Evolutionary conservation across 2,329 filamentous ascomycete species (phyloP), one percentile per base, ranked within the genome.

Genomic region (Elsinoe perseae): DNA sequence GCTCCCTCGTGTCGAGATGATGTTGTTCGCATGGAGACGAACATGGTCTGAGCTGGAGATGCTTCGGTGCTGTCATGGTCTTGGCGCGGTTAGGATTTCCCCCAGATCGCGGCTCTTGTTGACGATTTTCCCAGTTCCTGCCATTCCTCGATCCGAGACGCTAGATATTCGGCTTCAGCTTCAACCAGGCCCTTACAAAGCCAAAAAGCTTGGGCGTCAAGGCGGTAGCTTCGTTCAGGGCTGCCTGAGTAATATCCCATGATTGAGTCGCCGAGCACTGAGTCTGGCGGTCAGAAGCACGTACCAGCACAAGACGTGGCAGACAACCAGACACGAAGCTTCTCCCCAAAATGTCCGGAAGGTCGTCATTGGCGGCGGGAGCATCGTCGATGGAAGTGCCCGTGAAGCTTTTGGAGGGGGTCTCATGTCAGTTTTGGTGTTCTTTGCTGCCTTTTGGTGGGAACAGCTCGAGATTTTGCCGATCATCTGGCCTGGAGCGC

Each of bases 361-460:
- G 18, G 10, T 48, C 20, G 43, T 48, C 23, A 48, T 23, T 48
- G 9, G 43, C 43, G 20, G 43, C 43, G 12, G 57, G 60, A 18
- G 23, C 61, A 8, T 58, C 53, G 32, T 59, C 61, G 1, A 46
- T n/a, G 20, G 50, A 46, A 20, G 42, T 60, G 8, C 59, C 59
- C 43, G 54, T 57, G 4, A 60, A 59, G 14, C 38, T 59, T n/a
- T 34, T 60, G 27, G 58, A 56, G 12, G 61, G n/a, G 62, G 2
- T 56, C 61, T 27, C 28, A 61, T 20, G 42, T 57, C 14, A 60
- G 40, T 43, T 43, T 43, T 43, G 40, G 40, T 43, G 40, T 20
- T 23, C 23, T 43, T 23, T 23, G 40, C 10, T 23, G 40, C 40
- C 16, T 43, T 43, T 23, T 23, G 40, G 21, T 23, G 40, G 40